These are phyloP conservation scores for Inonotus hispidus DNA, from an alignment of 1,284 basidiomycete genomes.

Conservation along the genomic window DNA sequence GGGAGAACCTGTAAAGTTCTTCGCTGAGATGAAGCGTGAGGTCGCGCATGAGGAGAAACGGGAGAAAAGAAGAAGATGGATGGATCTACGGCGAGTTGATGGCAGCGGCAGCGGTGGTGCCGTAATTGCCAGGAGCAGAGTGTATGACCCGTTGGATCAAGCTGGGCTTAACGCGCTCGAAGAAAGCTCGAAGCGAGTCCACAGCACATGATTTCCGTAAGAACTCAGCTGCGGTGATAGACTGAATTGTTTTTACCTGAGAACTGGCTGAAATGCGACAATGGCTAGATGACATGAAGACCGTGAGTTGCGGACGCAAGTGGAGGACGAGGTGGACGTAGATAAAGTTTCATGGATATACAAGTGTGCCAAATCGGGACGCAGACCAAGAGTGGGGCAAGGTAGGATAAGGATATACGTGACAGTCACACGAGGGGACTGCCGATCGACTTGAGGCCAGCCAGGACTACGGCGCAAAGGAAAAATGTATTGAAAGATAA, in stretches of 20 bases:
- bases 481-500: neutral
- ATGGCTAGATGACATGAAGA: neutral
- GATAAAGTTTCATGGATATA: neutral
- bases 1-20: no score
- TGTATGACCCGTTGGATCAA: neutral
- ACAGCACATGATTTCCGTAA: neutral
- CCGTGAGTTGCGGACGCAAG: conserved; percentile 1
- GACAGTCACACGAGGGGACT: neutral
- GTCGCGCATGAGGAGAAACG: no score
- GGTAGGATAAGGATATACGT: neutral
- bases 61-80: no score
- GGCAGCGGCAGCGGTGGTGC: no score
- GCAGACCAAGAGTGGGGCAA: neutral
- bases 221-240: neutral
- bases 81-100: no score
- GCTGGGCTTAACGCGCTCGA: neutral
- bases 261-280: neutral
- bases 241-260: neutral
- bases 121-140: no score
- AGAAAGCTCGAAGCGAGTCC: neutral
- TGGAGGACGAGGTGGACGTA: neutral
- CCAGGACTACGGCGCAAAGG: neutral
- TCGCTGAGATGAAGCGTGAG: no score
- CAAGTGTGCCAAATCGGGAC: neutral
- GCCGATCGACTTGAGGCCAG: neutral